Base-by-base conservation (phyloP, 2,329 filamentous ascomycete genomes). In the Botrytis sinoallii region DNA sequence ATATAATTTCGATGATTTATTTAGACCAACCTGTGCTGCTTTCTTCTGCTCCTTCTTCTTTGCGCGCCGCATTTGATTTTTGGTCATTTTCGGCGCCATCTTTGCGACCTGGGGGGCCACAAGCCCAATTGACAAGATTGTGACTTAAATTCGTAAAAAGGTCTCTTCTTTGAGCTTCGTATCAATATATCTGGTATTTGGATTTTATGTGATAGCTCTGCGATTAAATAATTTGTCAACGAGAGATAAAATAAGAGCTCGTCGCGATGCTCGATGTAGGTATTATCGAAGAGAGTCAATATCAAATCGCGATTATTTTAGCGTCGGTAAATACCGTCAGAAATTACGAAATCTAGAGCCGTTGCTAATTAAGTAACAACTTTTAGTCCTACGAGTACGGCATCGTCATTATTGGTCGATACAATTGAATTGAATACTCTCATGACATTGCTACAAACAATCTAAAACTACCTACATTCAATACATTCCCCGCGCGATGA, bases 1-100 rank as follows among this genome's bases (percentile, higher is more conserved):
- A 74, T 44, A 74, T 63, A 65, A 57, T 65, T 48, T 42, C 2
- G 61, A 29, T 29, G 4, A 18, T 14, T 29, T 38, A 40, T 7
- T 14, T 22, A 14, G 42, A 77, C 82, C 76, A 72, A 89, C 88
- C 79, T 90, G 85, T 82, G 88, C 84, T 77, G 89, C 84, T 25
- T 90, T 90, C 85, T 97, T 97, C 81, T 93, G 90, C 79, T 94
- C 92, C 90, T 97, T 98, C 89, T 96, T 97, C 86, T 95, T 95
- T 67, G 94, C 93, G 82, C 95, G 91, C 82, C 94, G 90, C 86
- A 95, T 91, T 84, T 97, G 94, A 84, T 98, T 98, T 86, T 98
- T 98, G 82, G 92, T 94, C 86, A 92, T 90, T 85, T 95, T 97
- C 78, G 87, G 83, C 80, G 88, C 89, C 89, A 91, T 91, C 81